Conservation (phyloP, 129 eudicot species). For the Lactuca saligna region DNA sequence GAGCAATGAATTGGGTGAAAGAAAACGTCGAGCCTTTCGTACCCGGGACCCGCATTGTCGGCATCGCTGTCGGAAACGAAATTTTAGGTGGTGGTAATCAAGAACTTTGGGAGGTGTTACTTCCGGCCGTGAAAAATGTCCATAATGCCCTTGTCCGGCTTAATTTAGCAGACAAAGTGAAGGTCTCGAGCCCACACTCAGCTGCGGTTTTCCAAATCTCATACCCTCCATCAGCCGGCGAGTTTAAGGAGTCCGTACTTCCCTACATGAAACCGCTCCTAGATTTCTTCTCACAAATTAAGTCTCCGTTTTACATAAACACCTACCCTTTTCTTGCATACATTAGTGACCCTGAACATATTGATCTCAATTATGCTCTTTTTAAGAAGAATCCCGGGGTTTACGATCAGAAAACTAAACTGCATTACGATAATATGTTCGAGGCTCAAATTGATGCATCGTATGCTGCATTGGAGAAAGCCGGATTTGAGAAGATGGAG, state of each 20-base stretch:
- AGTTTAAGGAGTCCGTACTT: constrained; percentile 57
- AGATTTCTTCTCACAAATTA: constrained; percentile 55
- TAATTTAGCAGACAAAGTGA: constrained; percentile 36
- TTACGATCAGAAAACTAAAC: constrained; percentile 64
- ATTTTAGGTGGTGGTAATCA: constrained; percentile 51
- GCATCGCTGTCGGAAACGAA: constrained; percentile 90
- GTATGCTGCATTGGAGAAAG: constrained; percentile 79
- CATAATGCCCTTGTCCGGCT: constrained; percentile 67
- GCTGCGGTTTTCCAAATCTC: constrained; percentile 73
- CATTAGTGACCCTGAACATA: constrained; percentile 68
- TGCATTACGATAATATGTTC: constrained; percentile 95
- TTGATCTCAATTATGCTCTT: constrained; percentile 81
- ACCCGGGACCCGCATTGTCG: constrained; percentile 64
- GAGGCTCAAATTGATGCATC: constrained; percentile 91
- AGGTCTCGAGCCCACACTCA: constrained; percentile 90
- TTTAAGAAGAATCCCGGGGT: constrained; percentile 61
- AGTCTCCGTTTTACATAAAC: constrained; percentile 83
- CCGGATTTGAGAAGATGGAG: constrained; percentile 70
- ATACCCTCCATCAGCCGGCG: constrained; percentile 87
- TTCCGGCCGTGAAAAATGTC: constrained; percentile 64
- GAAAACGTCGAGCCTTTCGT: constrained; percentile 70
- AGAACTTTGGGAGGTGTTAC: constrained; percentile 70
- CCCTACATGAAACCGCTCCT: constrained; percentile 78
- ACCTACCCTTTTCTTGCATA: constrained; percentile 89
- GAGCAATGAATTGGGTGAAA: constrained; percentile 80